Evolutionary conservation across 441 rosid genomes (phyloP), one percentile per base, ranked within the genome.

Genomic region (Jatropha multifida): DNA sequence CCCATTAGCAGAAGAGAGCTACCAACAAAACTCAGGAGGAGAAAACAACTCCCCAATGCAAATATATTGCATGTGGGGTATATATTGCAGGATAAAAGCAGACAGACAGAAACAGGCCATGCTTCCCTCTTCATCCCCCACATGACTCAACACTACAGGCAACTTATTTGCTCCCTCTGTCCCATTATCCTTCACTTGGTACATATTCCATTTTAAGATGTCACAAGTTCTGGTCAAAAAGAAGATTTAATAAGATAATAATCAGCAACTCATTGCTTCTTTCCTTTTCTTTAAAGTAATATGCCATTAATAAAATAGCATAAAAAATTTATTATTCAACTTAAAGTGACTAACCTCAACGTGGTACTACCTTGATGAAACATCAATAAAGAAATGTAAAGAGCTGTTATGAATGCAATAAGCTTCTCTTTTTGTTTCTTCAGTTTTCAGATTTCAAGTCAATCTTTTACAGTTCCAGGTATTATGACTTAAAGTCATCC

Each of bases 31-130:
- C 2, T 14, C 18, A 20, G 40, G 17, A 75, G 37, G 2, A 56
- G 26, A 73, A 70, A 54, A 56, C 69, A 67, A 59, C 59, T 17
- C 42, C 23, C n/a, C 41, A 76, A 55, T 32, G 32, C 37, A 58
- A 41, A 63, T 1, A 49, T 48, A 52, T 14, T 71, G 70, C 71
- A 68, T 15, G 80, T 79, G 77, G 83, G 84, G 58, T 80, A 73
- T 51, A 12, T 46, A 71, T 58, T 71, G 78, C 72, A 69, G 49
- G 65, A 59, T 8, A 78, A 73, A 62, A 76, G 83, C 80, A 74
- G 85, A 79, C 85, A 80, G 7, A 66, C 44, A 70, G 71, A 74
- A 82, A 72, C 78, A 81, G 52, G 78, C 81, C 88, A 77, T 74
- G 74, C 81, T 64, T 74, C 49, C 41, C 65, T 27, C 78, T 27